Conservation (phyloP, 345 rosid species). For the Heritiera littoralis region DNA sequence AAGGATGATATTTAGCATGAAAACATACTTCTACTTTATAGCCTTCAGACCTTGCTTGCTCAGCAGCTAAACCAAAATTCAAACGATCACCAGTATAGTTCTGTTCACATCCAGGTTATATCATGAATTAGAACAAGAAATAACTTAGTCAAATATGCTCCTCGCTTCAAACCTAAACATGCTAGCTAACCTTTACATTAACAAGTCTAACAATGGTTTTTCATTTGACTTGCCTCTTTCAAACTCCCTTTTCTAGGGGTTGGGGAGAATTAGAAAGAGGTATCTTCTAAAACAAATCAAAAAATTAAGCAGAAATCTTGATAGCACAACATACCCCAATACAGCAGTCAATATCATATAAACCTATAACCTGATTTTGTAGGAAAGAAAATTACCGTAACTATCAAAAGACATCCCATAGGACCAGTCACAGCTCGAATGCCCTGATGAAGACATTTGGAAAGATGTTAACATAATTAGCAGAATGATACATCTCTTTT, state of each 20-base stretch:
- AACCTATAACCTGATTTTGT: constrained; percentile 14
- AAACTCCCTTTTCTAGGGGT: neutral
- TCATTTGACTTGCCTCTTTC: neutral
- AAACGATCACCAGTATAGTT: constrained; percentile 96
- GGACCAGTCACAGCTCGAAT: constrained; percentile 98
- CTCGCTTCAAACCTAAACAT: neutral
- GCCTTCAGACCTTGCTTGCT: constrained; percentile 99
- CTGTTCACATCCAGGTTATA: constrained; percentile 46
- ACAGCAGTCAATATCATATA: neutral
- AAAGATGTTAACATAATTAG: constrained; percentile 7
- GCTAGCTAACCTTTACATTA: constrained; percentile 10
- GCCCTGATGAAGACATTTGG: constrained; percentile 51
- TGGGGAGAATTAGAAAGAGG: neutral
- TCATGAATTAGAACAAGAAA: neutral
- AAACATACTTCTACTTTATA: constrained; percentile 80
- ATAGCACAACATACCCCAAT: neutral
- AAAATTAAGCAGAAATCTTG: constrained; percentile 3
- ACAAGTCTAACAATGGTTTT: neutral
- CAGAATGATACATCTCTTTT: neutral
- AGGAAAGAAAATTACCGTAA: constrained; percentile 57
- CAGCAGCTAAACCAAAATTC: constrained; percentile 98
- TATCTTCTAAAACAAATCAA: neutral
- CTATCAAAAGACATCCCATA: constrained; percentile 91
- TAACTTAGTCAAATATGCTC: neutral
- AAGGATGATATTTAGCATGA: constrained; percentile 7